phyloP scores from a whole-genome alignment of 768 basidiomycete species.

The Candolleomyces aberdarensis region DNA sequence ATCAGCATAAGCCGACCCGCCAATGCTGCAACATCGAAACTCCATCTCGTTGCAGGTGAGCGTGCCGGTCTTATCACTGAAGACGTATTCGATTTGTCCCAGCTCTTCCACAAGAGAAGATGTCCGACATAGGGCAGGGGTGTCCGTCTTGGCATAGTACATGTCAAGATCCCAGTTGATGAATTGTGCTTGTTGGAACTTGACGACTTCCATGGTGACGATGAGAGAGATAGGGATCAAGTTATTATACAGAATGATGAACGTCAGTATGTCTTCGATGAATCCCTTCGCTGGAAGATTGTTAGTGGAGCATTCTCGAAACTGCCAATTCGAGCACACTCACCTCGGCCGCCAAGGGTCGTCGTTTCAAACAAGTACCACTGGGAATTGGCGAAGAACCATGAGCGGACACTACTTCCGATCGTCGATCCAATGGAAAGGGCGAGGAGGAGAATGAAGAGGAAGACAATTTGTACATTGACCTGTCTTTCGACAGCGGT shows the following conservation, averaged over 20 bases:
- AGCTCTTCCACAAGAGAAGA: constrained; percentile 98
- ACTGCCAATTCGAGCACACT: constrained; percentile 15
- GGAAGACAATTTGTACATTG: constrained; percentile 92
- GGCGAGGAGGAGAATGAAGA: constrained; percentile 84
- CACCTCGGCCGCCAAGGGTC: constrained; percentile 63
- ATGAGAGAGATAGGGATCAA: constrained; percentile 98
- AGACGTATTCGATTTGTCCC: constrained; percentile 96
- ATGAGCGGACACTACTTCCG: constrained; percentile 86
- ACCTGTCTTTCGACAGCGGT: constrained; percentile 96
- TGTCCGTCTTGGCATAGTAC: constrained; percentile 95
- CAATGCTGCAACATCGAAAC: constrained; percentile 87
- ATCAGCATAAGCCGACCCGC: constrained; percentile 86
- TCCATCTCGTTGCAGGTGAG: constrained; percentile 99
- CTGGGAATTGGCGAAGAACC: constrained; percentile 83
- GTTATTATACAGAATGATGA: constrained; percentile 99
- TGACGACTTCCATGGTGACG: constrained; percentile 99
- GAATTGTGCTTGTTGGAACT: constrained; percentile 94
- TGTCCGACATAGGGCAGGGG: constrained; percentile 95
- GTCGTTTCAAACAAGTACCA: constrained; percentile 84
- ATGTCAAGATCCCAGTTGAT: constrained; percentile 99
- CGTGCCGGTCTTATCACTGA: constrained; percentile 94
- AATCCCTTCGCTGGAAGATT: constrained; percentile 60
- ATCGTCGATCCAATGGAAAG: constrained; percentile 90
- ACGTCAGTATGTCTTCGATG: constrained; percentile 94
- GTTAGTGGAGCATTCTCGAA: neutral